Evolutionary conservation across 2,329 filamentous ascomycete species (phyloP).

Genomic region (Helminthosporium solani): DNA sequence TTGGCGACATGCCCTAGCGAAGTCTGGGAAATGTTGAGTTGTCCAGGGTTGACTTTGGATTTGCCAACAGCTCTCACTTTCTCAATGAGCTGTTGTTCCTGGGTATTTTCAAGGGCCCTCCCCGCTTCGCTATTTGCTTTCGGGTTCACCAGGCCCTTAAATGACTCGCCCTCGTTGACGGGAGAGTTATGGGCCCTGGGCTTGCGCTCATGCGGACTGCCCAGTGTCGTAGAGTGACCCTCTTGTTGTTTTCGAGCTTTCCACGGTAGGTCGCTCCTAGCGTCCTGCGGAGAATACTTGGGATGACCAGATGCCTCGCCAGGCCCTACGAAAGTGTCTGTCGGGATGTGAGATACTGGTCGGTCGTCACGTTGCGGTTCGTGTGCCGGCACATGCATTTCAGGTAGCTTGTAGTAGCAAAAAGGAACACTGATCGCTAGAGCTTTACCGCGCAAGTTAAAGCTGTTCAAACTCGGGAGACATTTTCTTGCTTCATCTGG

Average conservation of each 20-base stretch:
- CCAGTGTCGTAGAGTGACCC: not conserved
- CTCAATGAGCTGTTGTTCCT: no score
- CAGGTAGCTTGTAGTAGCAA: conserved; percentile 4
- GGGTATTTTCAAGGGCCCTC: not conserved
- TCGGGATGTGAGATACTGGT: not conserved
- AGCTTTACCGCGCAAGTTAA: not conserved
- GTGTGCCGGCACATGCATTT: not conserved
- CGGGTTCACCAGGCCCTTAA: no score
- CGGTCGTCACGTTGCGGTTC: not conserved
- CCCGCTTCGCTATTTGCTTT: not conserved
- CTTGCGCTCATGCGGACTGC: conserved; percentile 21
- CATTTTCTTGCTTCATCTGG: conserved; percentile 11
- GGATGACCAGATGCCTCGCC: not conserved
- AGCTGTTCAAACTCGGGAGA: conserved; percentile 3
- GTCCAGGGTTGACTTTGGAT: no score
- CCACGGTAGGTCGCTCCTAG: conserved; percentile 33
- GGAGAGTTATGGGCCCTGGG: conserved; percentile 17
- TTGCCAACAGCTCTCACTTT: no score
- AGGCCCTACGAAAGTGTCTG: not conserved
- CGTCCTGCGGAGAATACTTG: conserved; percentile 41
- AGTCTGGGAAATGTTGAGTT: no score
- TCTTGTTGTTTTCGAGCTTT: conserved; percentile 4
- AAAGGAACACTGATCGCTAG: conserved; percentile 14
- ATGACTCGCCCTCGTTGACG: conserved; percentile 10
- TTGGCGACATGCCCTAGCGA: no score